phyloP scores from a whole-genome alignment of 257 asterid genomes.

The Catharanthus roseus region DNA sequence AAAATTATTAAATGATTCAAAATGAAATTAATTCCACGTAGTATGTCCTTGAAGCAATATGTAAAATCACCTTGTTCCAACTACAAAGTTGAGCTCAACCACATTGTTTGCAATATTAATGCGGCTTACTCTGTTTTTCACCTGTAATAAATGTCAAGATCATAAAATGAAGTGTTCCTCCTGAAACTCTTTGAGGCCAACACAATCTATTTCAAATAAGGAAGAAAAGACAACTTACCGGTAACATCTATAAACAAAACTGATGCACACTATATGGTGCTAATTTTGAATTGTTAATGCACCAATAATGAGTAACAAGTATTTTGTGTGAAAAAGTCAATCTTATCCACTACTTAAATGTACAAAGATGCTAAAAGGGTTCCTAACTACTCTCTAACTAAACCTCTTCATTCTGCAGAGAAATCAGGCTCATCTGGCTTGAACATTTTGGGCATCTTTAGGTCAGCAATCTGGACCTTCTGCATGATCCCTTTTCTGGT shows the following conservation, averaged over 20 bases:
- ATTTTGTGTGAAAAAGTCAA: constrained; percentile 3
- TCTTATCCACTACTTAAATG: constrained; percentile 20
- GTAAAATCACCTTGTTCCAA: not conserved
- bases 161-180: not conserved
- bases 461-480: constrained; percentile 38
- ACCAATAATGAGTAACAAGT: not conserved
- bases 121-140: not conserved
- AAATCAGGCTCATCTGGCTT: constrained; percentile 93
- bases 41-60: not conserved
- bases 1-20: not conserved
- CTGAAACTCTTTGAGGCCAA: not conserved
- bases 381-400: constrained; percentile 25
- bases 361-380: constrained; percentile 8
- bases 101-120: not conserved
- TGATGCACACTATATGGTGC: not conserved
- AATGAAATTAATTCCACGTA: not conserved
- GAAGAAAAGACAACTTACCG: not conserved
- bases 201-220: not conserved
- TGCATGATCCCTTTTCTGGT: constrained; percentile 52
- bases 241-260: not conserved
- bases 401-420: constrained; percentile 34
- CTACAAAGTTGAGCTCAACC: too few species aligned
- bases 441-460: constrained; percentile 70
- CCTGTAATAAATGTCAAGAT: not conserved
- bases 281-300: not conserved